phyloP scores from a whole-genome alignment of 139 green algal species.

The Coccomyxa sp. region DNA sequence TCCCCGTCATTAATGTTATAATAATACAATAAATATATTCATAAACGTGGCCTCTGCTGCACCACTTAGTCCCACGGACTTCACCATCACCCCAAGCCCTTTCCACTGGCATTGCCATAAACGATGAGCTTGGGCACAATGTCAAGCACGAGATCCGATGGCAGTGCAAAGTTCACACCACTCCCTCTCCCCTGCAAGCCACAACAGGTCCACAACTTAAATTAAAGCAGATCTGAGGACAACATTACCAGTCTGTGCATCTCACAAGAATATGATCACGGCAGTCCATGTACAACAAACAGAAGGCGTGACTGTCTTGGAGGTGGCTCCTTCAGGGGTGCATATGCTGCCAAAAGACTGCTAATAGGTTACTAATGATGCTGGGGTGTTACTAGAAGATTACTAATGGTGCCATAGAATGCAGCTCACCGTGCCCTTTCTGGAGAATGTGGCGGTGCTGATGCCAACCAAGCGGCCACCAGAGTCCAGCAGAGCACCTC shows the following conservation, averaged over 20 bases:
- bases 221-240: no score
- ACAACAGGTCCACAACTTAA: not conserved
- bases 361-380: not conserved
- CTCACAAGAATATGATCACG: no score
- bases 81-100: slow-evolving; percentile 11
- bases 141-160: slow-evolving; percentile 41
- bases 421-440: slow-evolving; percentile 12
- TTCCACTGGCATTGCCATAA: slow-evolving; percentile 51
- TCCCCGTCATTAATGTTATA: no score
- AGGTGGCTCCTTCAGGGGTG: not conserved
- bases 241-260: no score
- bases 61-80: not conserved
- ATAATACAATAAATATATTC: no score
- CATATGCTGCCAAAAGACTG: not conserved
- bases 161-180: slow-evolving; percentile 73
- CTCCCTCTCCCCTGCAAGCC: slow-evolving; percentile 45
- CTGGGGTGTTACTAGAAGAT: slow-evolving; percentile 1
- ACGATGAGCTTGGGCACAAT: slow-evolving; percentile 69
- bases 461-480: slow-evolving; percentile 63
- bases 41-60: no score
- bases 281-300: no score
- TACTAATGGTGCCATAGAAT: not conserved
- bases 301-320: no score
- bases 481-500: slow-evolving; percentile 77
- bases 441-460: slow-evolving; percentile 70